These are phyloP conservation scores for Onygena corvina DNA, from an alignment of 2,329 filamentous ascomycete species.

Conservation along the genomic window DNA sequence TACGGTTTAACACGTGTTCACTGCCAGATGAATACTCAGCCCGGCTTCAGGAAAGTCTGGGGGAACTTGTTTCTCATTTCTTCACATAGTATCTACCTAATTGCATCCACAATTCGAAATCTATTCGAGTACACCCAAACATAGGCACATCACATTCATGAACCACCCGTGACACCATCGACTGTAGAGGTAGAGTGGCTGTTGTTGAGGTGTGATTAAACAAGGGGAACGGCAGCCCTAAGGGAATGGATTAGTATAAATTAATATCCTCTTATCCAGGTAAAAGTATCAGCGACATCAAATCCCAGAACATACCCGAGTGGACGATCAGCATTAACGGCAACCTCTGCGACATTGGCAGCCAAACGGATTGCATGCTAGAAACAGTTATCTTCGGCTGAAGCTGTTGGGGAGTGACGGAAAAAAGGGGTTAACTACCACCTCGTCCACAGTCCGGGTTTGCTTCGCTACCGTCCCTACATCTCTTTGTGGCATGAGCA, in stretches of 20 bases:
- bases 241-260: background rate
- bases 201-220: background rate
- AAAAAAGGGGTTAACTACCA: background rate
- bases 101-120: background rate
- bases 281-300: no score
- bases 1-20: background rate
- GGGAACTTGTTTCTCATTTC: background rate
- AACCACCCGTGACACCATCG: no score
- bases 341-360: background rate
- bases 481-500: background rate
- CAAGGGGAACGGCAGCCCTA: no score
- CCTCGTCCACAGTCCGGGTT: background rate
- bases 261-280: no score
- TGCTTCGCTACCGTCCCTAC: background rate
- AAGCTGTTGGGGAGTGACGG: no score
- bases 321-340: background rate
- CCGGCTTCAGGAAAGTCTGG: background rate
- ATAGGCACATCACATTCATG: no score
- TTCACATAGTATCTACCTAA: background rate
- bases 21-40: background rate
- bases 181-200: no score
- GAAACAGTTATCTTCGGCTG: background rate
- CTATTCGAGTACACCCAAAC: background rate
- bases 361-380: slow-evolving; percentile 3
- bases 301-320: background rate